phyloP scores from a whole-genome alignment of 2,329 filamentous ascomycete genomes.

The Chaetomiaceae sp. region DNA sequence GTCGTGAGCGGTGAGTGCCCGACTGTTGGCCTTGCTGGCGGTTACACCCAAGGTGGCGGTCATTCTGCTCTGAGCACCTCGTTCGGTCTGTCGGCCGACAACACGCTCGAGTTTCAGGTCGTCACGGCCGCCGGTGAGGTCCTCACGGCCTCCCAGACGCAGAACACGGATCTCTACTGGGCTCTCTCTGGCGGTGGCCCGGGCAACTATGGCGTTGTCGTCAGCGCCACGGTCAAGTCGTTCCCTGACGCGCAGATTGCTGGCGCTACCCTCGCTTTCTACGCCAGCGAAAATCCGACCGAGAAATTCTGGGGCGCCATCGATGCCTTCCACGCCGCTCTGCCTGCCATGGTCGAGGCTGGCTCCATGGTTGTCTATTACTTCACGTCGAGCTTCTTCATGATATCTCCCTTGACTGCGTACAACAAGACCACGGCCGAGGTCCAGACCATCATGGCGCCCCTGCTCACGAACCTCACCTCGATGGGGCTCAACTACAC shows the following conservation, averaged over 20 bases:
- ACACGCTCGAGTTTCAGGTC: slow-evolving; percentile 45
- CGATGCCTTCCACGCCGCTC: slow-evolving; percentile 44
- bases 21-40: slow-evolving; percentile 48
- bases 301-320: slow-evolving; percentile 53
- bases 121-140: slow-evolving; percentile 42
- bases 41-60: slow-evolving; percentile 47
- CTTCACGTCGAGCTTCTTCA: slow-evolving; percentile 37
- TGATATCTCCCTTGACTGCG: slow-evolving; percentile 43
- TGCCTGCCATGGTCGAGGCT: slow-evolving; percentile 41
- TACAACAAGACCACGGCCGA: slow-evolving; percentile 42
- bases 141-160: slow-evolving; percentile 37
- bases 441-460: slow-evolving; percentile 42
- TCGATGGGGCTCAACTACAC: slow-evolving; percentile 30
- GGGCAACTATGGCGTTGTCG: slow-evolving; percentile 35
- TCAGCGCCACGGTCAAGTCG: slow-evolving; percentile 26
- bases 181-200: slow-evolving; percentile 43
- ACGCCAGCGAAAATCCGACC: slow-evolving; percentile 39
- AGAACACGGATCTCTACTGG: slow-evolving; percentile 47
- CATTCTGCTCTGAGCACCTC: slow-evolving; percentile 48
- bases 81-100: slow-evolving; percentile 47
- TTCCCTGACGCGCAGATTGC: slow-evolving; percentile 23
- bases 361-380: slow-evolving; percentile 43
- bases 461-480: slow-evolving; percentile 40
- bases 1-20: slow-evolving; percentile 52
- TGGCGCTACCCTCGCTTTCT: slow-evolving; percentile 25